Conservation (phyloP, 192 early-diverging fungal genomes). For the Linnemannia schmuckeri region DNA sequence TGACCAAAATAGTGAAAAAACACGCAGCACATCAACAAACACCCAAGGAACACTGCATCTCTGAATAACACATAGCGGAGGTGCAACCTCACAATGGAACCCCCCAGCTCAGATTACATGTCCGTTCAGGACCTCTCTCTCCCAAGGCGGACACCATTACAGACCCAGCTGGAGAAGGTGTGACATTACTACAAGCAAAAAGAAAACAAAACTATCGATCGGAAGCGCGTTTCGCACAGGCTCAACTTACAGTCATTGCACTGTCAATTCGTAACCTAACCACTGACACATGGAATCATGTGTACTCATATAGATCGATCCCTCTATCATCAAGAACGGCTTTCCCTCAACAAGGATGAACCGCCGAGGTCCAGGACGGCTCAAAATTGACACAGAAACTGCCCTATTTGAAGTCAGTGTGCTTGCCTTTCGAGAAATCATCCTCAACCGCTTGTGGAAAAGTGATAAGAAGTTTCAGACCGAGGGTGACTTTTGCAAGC, state of each 20-base stretch:
- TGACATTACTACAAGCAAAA: background rate
- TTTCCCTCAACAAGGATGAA: constrained; percentile 22
- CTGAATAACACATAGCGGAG: background rate
- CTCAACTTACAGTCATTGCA: background rate
- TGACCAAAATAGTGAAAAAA: background rate
- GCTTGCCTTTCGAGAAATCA: constrained; percentile 47
- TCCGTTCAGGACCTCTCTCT: constrained; percentile 35
- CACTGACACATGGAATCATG: background rate
- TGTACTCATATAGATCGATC: constrained; percentile 27
- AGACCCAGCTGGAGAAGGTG: constrained; percentile 39
- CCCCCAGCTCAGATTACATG: constrained; percentile 31
- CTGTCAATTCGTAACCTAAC: background rate
- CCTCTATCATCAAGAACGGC: constrained; percentile 32
- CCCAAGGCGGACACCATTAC: constrained; percentile 23
- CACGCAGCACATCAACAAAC: background rate
- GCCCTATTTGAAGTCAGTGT: constrained; percentile 37
- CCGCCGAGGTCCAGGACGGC: constrained; percentile 27
- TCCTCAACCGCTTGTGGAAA: constrained; percentile 43
- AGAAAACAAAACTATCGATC: background rate
- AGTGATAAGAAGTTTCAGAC: constrained; percentile 27
- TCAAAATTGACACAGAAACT: background rate
- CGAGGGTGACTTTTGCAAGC: constrained; percentile 52
- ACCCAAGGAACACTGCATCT: background rate
- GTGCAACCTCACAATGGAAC: constrained; percentile 16
- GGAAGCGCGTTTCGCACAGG: background rate